Conservation (phyloP, 371 early-diverging fungal species). For the Apophysomyces elegans region DNA sequence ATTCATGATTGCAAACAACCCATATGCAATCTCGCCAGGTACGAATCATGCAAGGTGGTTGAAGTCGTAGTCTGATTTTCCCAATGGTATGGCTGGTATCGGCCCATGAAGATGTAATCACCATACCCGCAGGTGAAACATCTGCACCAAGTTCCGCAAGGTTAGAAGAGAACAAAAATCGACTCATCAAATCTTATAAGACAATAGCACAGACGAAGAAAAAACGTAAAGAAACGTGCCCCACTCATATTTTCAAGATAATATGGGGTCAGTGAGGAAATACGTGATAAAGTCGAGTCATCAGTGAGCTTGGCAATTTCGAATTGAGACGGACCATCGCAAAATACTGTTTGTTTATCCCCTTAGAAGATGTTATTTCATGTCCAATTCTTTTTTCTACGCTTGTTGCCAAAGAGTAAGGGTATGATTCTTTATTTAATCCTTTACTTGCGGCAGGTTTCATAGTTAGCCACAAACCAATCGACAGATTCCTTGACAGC, state of each 20-base stretch:
- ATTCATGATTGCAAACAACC: slow-evolving; percentile 39
- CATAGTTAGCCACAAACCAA: slow-evolving; percentile 81
- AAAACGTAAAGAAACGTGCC: not conserved
- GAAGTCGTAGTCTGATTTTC: slow-evolving; percentile 27
- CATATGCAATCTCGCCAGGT: slow-evolving; percentile 24
- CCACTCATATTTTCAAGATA: not conserved
- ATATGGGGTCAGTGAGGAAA: not conserved
- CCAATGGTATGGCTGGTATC: slow-evolving; percentile 33
- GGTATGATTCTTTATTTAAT: not conserved
- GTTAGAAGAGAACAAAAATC: slow-evolving; percentile 10
- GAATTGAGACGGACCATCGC: not conserved
- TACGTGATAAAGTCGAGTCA: not conserved
- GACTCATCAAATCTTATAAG: not conserved
- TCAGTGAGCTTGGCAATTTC: not conserved
- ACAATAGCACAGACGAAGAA: not conserved
- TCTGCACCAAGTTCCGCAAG: slow-evolving; percentile 17
- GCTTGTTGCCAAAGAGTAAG: not conserved
- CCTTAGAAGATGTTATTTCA: too few relatives aligned
- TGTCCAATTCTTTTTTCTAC: too few relatives aligned
- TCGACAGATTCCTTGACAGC: slow-evolving; percentile 78
- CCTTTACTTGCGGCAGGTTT: slow-evolving; percentile 62
- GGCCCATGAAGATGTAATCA: slow-evolving; percentile 17
- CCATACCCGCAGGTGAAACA: slow-evolving; percentile 18
- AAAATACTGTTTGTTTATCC: not conserved
- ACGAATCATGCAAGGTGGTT: slow-evolving; percentile 33